Evolutionary conservation across 2,329 filamentous ascomycete species (phyloP), one percentile per base, ranked within the genome.

Genomic region (Tolypocladium nubicola): DNA sequence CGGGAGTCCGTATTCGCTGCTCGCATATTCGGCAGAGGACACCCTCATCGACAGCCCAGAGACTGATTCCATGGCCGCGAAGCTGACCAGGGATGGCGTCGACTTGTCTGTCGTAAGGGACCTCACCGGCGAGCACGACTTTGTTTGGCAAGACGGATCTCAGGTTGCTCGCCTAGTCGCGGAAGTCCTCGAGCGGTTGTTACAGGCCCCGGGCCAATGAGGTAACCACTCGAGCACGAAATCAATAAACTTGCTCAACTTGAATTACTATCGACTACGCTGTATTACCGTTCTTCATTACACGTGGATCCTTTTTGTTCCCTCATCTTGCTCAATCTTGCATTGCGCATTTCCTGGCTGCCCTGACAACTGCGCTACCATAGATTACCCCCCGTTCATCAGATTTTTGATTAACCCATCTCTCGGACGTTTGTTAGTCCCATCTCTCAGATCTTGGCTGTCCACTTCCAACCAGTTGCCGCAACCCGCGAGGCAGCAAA

Each of bases 41-140:
- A 71, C 72, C 30, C 70, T 81, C 8, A 70, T 82, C n/a, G 79
- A 81, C 61, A 74, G 76, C 68, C 75, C 77, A 50, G 86, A 89
- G 73, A 75, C 79, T 41, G 79, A 82, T 45, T 71, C 69, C 19
- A 84, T 88, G 80, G 73, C 76, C 56, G 66, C 67, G 59, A 72
- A 73, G 55, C 68, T 87, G 38, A 59, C 37, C 43, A 65, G 70
- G 39, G 69, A 74, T 70, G 68, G 70, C 70, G 59, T 78, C 53
- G 56, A 61, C 13, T 59, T 66, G 16, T 59, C 62, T 6, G 61
- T 68, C 39, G 54, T 69, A 39, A 74, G 68, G 60, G 76, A 82
- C 63, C 66, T 85, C 55, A 69, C 67, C 10, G 86, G 83, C 5
- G 75, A 74, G 41, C 87, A 90, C 69, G 81, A 89, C 69, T 78